Evolutionary conservation across 2,329 filamentous ascomycete genomes (phyloP).

Genomic region (Stemphylium beticola): DNA sequence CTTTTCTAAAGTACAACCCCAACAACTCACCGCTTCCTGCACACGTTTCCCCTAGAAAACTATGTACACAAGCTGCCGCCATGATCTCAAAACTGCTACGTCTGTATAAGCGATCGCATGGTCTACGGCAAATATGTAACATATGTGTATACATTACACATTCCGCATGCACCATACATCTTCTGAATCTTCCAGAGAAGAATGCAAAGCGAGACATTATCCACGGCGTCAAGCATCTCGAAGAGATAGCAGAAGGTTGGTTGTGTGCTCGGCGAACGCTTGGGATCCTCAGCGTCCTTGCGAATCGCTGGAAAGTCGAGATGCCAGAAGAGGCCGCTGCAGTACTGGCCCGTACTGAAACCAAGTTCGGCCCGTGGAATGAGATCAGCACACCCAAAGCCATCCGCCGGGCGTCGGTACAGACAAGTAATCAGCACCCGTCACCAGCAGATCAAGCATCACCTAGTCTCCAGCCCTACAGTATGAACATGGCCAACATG

Average conservation of each 20-base stretch:
- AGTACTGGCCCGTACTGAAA: conserved; percentile 78
- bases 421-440: conserved; percentile 21
- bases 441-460: conserved; percentile 32
- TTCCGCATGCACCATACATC: conserved; percentile 90
- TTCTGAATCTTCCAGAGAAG: conserved; percentile 92
- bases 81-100: conserved; percentile 94
- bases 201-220: conserved; percentile 87
- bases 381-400: conserved; percentile 39
- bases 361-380: conserved; percentile 73
- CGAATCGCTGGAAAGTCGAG: conserved; percentile 87
- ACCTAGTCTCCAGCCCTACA: conserved; percentile 40
- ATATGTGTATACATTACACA: conserved; percentile 96
- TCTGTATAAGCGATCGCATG: conserved; percentile 90
- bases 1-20: conserved; percentile 89
- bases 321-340: conserved; percentile 81
- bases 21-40: conserved; percentile 80
- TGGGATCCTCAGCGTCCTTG: conserved; percentile 81
- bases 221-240: conserved; percentile 87
- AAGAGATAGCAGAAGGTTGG: conserved; percentile 97
- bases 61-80: conserved; percentile 88
- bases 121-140: conserved; percentile 91
- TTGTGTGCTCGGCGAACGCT: conserved; percentile 85
- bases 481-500: conserved; percentile 33
- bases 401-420: conserved; percentile 22
- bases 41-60: conserved; percentile 86